These are phyloP conservation scores for Hypoxylon sp. DNA, from an alignment of 2,329 filamentous ascomycete species.

Conservation along the genomic window DNA sequence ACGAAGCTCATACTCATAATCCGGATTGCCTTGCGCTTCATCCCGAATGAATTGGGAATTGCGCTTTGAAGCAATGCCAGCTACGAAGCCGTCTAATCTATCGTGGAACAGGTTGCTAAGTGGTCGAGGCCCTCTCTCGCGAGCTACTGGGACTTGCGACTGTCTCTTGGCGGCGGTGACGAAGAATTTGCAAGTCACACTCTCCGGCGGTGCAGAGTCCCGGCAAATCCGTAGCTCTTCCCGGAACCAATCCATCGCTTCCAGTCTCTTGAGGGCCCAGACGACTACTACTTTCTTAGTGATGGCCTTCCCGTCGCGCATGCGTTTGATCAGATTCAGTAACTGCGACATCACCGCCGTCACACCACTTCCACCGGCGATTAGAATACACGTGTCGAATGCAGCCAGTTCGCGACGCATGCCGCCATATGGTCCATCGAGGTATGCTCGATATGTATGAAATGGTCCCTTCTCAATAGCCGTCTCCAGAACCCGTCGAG, in stretches of 20 bases:
- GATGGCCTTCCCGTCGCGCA: slow-evolving; percentile 93
- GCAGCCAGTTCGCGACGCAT: slow-evolving; percentile 90
- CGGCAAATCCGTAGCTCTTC: slow-evolving; percentile 93
- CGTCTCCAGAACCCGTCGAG: slow-evolving; percentile 81
- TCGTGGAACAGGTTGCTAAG: slow-evolving; percentile 83
- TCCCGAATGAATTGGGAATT: slow-evolving; percentile 85
- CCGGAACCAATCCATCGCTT: slow-evolving; percentile 97
- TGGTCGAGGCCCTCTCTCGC: slow-evolving; percentile 62
- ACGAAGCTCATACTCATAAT: slow-evolving; percentile 81
- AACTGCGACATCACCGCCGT: slow-evolving; percentile 93
- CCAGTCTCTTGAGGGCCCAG: slow-evolving; percentile 91
- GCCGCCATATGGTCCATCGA: slow-evolving; percentile 94
- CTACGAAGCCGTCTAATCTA: slow-evolving; percentile 86
- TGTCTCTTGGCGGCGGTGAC: slow-evolving; percentile 79
- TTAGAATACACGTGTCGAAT: slow-evolving; percentile 92
- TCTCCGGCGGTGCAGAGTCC: slow-evolving; percentile 86
- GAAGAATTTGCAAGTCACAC: slow-evolving; percentile 93
- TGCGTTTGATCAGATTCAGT: slow-evolving; percentile 92
- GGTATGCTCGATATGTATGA: slow-evolving; percentile 89
- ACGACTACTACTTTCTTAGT: slow-evolving; percentile 90
- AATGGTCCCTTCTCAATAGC: slow-evolving; percentile 87
- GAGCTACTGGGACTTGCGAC: slow-evolving; percentile 44
- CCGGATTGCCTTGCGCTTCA: slow-evolving; percentile 79
- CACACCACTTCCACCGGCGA: slow-evolving; percentile 93
- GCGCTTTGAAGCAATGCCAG: slow-evolving; percentile 85